Conservation (phyloP, 192 early-diverging fungal species). For the Chytriomyces confervae region DNA sequence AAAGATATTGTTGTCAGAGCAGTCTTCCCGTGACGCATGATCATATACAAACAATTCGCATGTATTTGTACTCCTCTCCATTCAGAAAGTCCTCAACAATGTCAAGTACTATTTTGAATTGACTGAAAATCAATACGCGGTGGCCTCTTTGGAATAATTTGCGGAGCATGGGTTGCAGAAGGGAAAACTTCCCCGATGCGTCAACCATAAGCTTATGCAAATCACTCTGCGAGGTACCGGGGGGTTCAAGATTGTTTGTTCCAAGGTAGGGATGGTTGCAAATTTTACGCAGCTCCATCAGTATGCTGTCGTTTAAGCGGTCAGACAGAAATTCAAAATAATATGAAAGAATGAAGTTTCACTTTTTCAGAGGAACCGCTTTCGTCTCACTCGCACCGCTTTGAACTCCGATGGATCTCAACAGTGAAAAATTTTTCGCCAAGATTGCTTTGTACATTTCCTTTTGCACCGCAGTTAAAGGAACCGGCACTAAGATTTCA, state of each 20-base stretch:
- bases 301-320: slow-evolving; percentile 46
- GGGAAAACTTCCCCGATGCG: slow-evolving; percentile 66
- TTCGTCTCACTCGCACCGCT: slow-evolving; percentile 30
- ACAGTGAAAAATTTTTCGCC: slow-evolving; percentile 56
- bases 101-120: slow-evolving; percentile 84
- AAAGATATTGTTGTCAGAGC: neutral
- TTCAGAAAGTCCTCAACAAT: slow-evolving; percentile 78
- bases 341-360: neutral
- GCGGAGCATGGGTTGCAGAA: slow-evolving; percentile 70
- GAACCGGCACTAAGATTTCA: slow-evolving; percentile 74
- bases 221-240: slow-evolving; percentile 40
- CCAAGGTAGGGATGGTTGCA: slow-evolving; percentile 73
- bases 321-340: neutral
- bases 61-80: slow-evolving; percentile 55
- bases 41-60: slow-evolving; percentile 53
- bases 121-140: slow-evolving; percentile 82
- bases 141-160: slow-evolving; percentile 66
- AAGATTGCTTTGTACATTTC: slow-evolving; percentile 72
- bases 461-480: slow-evolving; percentile 71
- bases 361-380: slow-evolving; percentile 44
- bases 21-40: neutral
- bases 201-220: slow-evolving; percentile 64
- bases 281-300: slow-evolving; percentile 74
- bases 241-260: slow-evolving; percentile 57
- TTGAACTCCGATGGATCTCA: slow-evolving; percentile 54